A percentile compares a stretch with the other conserved stretches of the same genome.
Evolutionary conservation across 2,329 filamentous ascomycete genomes (phyloP).

Genomic region (Blastomyces silverae): DNA sequence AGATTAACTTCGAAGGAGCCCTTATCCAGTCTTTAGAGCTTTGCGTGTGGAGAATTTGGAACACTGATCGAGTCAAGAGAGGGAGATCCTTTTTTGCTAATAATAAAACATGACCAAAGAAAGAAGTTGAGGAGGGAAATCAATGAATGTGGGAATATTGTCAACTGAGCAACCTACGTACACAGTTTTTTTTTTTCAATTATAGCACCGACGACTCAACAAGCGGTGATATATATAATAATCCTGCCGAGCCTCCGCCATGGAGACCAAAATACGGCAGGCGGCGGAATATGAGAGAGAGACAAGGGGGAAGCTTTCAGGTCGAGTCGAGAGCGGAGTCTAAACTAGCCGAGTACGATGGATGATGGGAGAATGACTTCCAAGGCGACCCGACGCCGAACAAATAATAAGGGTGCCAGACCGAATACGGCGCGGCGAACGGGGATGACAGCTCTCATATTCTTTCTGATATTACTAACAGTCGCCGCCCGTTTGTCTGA

Average conservation of each 20-base stretch:
- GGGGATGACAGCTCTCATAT: neutral
- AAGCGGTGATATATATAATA: neutral
- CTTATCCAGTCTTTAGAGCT: neutral
- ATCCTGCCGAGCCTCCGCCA: neutral
- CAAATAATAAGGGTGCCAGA: neutral
- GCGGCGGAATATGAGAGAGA: neutral
- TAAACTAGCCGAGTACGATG: constrained; percentile 8
- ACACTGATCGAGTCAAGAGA: neutral
- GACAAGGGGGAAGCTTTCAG: no score
- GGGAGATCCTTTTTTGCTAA: no score
- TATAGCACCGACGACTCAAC: neutral
- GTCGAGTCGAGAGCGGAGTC: neutral
- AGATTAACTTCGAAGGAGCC: neutral
- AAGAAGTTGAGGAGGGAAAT: neutral
- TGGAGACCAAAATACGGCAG: neutral
- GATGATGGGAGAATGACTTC: neutral
- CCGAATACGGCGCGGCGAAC: neutral
- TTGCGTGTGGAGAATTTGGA: neutral
- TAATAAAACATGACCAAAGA: neutral
- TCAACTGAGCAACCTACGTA: neutral
- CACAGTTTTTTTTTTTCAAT: neutral
- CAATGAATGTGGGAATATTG: neutral
- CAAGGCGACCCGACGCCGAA: neutral
- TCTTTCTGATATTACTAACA: neutral
- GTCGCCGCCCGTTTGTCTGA: neutral